phyloP scores from a whole-genome alignment of 2,329 filamentous ascomycete genomes.

The Cryphonectria naterciae region DNA sequence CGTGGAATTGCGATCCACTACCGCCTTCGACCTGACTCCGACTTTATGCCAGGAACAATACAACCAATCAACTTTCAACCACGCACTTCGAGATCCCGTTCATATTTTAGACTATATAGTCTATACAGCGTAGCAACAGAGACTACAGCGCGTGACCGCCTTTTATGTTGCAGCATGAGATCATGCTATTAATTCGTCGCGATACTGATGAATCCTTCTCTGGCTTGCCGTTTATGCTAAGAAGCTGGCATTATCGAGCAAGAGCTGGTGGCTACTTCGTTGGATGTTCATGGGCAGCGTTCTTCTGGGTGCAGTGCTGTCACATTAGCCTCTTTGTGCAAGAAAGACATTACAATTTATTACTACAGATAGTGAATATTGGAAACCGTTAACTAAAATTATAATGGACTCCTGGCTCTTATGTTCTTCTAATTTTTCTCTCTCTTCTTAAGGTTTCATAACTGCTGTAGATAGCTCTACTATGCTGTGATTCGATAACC shows the following conservation, averaged over 20 bases:
- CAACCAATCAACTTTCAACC: not conserved
- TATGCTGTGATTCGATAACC: too few relatives aligned
- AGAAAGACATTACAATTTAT: not conserved
- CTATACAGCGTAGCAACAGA: not conserved
- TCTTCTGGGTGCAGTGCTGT: not conserved
- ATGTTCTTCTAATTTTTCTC: too few relatives aligned
- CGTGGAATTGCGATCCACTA: not conserved
- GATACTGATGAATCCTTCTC: not conserved
- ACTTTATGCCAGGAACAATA: too few relatives aligned
- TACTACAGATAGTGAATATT: too few relatives aligned
- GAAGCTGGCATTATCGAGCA: not conserved
- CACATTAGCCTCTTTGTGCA: not conserved
- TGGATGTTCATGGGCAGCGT: too few relatives aligned
- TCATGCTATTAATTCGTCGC: too few relatives aligned
- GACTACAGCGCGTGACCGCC: too few relatives aligned
- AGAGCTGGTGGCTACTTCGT: not conserved
- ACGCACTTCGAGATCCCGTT: not conserved
- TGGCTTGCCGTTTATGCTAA: not conserved
- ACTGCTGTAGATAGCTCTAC: too few relatives aligned
- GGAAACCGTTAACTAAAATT: too few relatives aligned
- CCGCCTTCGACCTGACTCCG: not conserved
- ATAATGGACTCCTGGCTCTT: too few relatives aligned
- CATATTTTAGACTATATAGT: not conserved
- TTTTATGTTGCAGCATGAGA: too few relatives aligned
- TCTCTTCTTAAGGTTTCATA: too few relatives aligned